phyloP scores from a whole-genome alignment of 2,329 filamentous ascomycete genomes.

The Aspergillus pseudoterreus region DNA sequence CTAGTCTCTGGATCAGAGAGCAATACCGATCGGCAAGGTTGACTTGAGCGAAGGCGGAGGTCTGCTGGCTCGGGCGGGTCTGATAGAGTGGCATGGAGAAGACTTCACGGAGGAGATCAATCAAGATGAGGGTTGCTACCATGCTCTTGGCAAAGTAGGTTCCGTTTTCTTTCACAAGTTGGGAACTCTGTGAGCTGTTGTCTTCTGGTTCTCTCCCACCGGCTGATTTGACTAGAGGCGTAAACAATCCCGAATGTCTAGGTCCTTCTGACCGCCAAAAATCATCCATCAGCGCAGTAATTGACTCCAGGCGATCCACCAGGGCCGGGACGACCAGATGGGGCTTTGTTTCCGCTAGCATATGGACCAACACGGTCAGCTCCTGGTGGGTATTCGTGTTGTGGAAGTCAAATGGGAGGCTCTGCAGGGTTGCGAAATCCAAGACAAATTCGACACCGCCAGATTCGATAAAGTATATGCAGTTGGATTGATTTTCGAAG shows the following conservation, averaged over 20 bases:
- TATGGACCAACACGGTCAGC: slow-evolving; percentile 69
- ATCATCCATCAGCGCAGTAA: slow-evolving; percentile 64
- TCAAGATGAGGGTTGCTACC: slow-evolving; percentile 70
- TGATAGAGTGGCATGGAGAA: slow-evolving; percentile 64
- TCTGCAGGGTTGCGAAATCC: slow-evolving; percentile 77
- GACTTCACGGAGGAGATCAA: slow-evolving; percentile 69
- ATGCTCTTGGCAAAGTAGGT: slow-evolving; percentile 76
- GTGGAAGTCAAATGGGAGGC: slow-evolving; percentile 70
- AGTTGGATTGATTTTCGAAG: slow-evolving; percentile 69
- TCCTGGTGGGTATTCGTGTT: slow-evolving; percentile 65
- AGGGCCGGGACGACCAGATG: slow-evolving; percentile 79
- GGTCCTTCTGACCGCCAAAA: slow-evolving; percentile 54
- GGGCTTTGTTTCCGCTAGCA: slow-evolving; percentile 75
- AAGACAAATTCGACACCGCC: slow-evolving; percentile 81
- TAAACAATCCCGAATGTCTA: slow-evolving; percentile 62
- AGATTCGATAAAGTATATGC: slow-evolving; percentile 68
- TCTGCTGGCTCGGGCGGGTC: slow-evolving; percentile 57
- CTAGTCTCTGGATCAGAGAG: slow-evolving; percentile 69
- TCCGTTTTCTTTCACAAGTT: slow-evolving; percentile 53
- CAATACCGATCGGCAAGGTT: slow-evolving; percentile 84
- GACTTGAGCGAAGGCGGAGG: slow-evolving; percentile 66
- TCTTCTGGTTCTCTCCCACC: slow-evolving; percentile 16
- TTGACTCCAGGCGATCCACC: slow-evolving; percentile 67
- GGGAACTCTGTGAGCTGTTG: slow-evolving; percentile 19
- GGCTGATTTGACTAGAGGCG: slow-evolving; percentile 51